Base-by-base conservation (phyloP, 805 yeast species). In the Cyberlindnera meyerae region DNA sequence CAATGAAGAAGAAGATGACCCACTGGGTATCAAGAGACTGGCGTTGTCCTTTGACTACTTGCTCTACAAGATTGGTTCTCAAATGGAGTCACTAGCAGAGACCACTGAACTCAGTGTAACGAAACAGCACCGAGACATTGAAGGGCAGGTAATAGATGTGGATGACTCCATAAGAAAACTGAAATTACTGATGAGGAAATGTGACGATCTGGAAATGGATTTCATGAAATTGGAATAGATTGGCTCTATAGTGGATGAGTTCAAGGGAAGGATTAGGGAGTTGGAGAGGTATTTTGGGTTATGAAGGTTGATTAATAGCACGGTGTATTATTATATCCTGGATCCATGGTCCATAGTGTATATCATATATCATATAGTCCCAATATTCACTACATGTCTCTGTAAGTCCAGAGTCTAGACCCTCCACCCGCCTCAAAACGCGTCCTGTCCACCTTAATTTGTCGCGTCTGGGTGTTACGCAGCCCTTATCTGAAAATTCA, bases 1-100 rank as follows among this genome's bases (percentile, higher is more conserved):
- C 21, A 40, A 44, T 15, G 57, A 51, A 12, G 61, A 57, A 5
- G 63, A 58, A 5, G 73, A 70, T 17, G 89, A 82, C 56, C 86
- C 87, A 1, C 60, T 82, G 18, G 74, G 78, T 11, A 67, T 82
- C 13, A 72, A 75, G 47, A 68, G 71, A 38, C 60, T 83, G 29
- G 74, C 83, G 1, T 62, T 79, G 17, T 72, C 70, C 36, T 82
- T 73, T 52, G 90, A 83, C 48, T 79, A 80, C 47, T 56, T 83
- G 27, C 54, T 82, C 53, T 79, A 65, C 60, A 76, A 74, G 52
- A 78, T 83, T 34, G 68, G 70, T 31, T 83, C 77, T 42, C 68
- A 70, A 36, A 68, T 82, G 6, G 58, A 67, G 16, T 59, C 64
- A 2, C 55, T 79, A 17, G 66, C 76, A 7, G 69, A 71, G 42